Evolutionary conservation across 768 basidiomycete species (phyloP), one percentile per base, ranked within the genome.

Genomic region (Coprinellus micaceus): DNA sequence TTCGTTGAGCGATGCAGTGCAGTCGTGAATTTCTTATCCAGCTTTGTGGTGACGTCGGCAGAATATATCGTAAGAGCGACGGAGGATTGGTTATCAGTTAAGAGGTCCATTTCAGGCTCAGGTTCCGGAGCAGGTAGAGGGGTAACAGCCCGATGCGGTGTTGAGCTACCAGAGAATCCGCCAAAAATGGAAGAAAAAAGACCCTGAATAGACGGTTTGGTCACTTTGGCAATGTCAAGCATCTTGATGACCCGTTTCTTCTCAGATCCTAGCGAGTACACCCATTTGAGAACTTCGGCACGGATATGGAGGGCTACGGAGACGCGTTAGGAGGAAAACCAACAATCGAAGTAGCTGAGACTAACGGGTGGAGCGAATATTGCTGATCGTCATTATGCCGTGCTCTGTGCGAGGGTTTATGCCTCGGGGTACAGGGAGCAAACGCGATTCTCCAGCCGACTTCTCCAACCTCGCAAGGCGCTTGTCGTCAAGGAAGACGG

Each of bases 1-100:
- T 98, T 98, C 11, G 95, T 99, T 0, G 93, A 91, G 57, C 96
- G 78, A 57, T 89, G 81, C 30, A 98, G 74, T 68, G 98, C 96
- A 9, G 74, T 68, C 1, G 82, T 75, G 47, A 88, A 73, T 64
- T 87, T 89, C 69, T 82, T 78, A 59, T 83, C 83, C 17, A 91
- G 67, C 41, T 71, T 77, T 19, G 91, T 86, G 44, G 79, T 77
- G 13, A 90, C 80, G 36, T 84, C 77, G 2, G 85, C 87, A 9
- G 85, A 79, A 64, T 84, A 89, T 41, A 89, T 80, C 1, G 83
- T 80, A 53, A 91, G 64, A 1, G 78, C 71, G 25, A 91, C 83
- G 57, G 74, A 81, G 0, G 82, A 82, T 52, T 80, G 77, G 48
- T 76, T 76, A 28, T 79, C 66, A 30, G 65, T 64, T 22, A 72